Conservation (phyloP, 2,329 filamentous ascomycete species). For the Trematosphaeria pertusa region DNA sequence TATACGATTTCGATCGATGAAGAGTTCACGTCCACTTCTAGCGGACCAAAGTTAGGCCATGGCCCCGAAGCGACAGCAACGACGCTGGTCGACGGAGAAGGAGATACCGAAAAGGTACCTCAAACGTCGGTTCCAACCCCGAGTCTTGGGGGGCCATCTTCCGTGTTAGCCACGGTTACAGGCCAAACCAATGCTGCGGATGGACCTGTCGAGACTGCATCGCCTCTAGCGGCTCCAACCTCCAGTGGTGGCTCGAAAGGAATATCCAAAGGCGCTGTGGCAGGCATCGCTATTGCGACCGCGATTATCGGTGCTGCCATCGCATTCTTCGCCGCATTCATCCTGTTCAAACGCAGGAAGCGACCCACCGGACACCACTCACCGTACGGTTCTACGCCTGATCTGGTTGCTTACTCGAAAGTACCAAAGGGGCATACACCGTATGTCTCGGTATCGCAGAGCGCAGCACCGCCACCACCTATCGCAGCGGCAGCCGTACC, state of each 20-base stretch:
- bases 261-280: conserved; percentile 24
- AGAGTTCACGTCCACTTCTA: neutral
- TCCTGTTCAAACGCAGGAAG: conserved; percentile 37
- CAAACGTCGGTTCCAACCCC: neutral
- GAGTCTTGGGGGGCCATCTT: neutral
- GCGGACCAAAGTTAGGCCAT: neutral
- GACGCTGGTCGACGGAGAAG: too few species aligned
- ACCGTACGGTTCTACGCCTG: conserved; percentile 29
- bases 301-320: conserved; percentile 36
- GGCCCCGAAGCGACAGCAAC: neutral
- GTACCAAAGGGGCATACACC: conserved; percentile 20
- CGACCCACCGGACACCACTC: conserved; percentile 11
- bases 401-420: conserved; percentile 32
- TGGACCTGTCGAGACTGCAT: neutral
- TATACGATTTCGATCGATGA: neutral
- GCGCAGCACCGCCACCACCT: conserved; percentile 12
- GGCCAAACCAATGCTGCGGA: neutral
- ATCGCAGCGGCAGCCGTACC: conserved; percentile 12
- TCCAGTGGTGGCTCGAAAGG: conserved; percentile 4
- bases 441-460: conserved; percentile 39
- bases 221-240: neutral
- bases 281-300: conserved; percentile 30
- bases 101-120: too few species aligned
- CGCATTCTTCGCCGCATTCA: conserved; percentile 35
- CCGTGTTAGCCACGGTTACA: neutral